Evolutionary conservation across 352 stramenopile species (phyloP).

Genomic region (Phytophthora boehmeriae): DNA sequence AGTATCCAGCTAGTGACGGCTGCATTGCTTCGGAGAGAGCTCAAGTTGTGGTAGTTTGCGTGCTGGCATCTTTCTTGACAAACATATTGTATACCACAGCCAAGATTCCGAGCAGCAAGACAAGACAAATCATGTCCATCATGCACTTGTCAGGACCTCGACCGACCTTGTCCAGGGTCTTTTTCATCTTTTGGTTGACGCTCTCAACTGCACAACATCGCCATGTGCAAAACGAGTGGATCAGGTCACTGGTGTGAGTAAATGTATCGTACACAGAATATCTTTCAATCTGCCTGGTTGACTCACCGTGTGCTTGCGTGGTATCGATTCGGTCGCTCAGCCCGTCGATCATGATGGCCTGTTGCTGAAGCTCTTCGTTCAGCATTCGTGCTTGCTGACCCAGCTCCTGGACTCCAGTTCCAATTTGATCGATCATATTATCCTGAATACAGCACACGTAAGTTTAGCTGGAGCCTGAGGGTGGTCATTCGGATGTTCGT

Average conservation of each 20-base stretch:
- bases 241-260: too few relatives aligned
- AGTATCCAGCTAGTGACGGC: neutral
- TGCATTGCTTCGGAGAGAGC: neutral
- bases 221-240: neutral
- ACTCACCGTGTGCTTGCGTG: conserved; percentile 72
- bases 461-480: neutral
- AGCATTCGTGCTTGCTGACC: conserved; percentile 75
- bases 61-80: conserved; percentile 66
- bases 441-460: conserved; percentile 44
- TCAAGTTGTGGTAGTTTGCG: conserved; percentile 35
- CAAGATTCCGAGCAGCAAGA: conserved; percentile 83
- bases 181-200: conserved; percentile 88
- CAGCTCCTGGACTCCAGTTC: conserved; percentile 78
- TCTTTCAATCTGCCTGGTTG: neutral
- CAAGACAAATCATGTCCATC: conserved; percentile 91
- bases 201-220: conserved; percentile 62
- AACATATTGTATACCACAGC: conserved; percentile 91
- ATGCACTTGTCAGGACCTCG: conserved; percentile 86
- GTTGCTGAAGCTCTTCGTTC: conserved; percentile 86
- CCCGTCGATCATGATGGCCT: conserved; percentile 89
- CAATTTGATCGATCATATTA: conserved; percentile 88
- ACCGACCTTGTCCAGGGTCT: conserved; percentile 73
- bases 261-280: neutral
- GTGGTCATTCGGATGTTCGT: neutral
- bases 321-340: conserved; percentile 83